Base-by-base conservation (phyloP, 2,329 filamentous ascomycete genomes). In the Sporothrix protearum region DNA sequence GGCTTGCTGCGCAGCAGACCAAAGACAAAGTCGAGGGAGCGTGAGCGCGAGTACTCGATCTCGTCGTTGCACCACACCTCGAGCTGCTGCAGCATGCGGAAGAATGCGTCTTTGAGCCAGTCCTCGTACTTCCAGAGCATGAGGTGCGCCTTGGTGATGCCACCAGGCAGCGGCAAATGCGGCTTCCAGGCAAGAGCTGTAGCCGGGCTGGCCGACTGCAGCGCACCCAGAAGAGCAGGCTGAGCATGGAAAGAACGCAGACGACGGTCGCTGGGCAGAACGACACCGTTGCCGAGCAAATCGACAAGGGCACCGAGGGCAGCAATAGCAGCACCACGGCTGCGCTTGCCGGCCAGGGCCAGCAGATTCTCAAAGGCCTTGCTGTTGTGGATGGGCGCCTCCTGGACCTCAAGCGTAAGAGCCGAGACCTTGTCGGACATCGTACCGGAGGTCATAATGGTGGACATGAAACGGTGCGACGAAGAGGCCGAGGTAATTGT, bases 371-470 rank as follows among this genome's bases (percentile, higher is more conserved):
- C 95, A 74, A 98, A 89, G 0, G 94, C 92, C 78, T 96, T 95
- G 74, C 89, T 90, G 73, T 94, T 98, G 81, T 99, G 96, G 68
- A 98, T 83, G 22, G 96, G 96, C 9, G 96, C 98, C 81, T 99
- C 96, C 82, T 99, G 96, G 14, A 97, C 90, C 71, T 96, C 92
- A 76, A 99, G 85, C 4, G 96, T 99, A 77, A 99, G 84, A 3
- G 96, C 96, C 2, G 96, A 99, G 57, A 98, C 91, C 80, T 97
- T 98, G 80, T 99, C 96, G 71, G 94, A 96, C 76, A 98, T 88
- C 10, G 96, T 99, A 84, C 96, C 96, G 1, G 94, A 96, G 10
- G 93, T 85, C 92, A 98, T 97, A 79, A 99, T 97, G 22, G 94
- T 97, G 1, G 94, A 93, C 85, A 98, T 90, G 84, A 99, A 99